A percentile compares a stretch with the other conserved stretches of the same genome.
These are phyloP conservation scores for Alternaria brassicicola DNA, from an alignment of 2,329 filamentous ascomycete species.

Conservation along the genomic window DNA sequence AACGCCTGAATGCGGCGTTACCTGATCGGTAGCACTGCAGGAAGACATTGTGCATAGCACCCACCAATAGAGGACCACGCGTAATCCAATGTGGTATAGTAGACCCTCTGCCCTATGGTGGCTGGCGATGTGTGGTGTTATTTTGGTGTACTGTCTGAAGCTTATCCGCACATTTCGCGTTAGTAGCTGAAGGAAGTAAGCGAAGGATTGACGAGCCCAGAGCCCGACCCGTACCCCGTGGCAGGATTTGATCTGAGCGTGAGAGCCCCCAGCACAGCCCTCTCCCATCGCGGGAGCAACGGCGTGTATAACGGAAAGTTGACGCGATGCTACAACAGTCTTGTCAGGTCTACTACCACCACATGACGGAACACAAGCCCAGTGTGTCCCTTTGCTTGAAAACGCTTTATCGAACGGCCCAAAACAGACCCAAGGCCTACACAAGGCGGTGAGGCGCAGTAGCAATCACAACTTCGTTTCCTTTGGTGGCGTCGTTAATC, in stretches of 20 bases:
- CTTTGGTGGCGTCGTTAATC: constrained; percentile 15
- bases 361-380: not conserved
- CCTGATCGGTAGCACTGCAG: constrained; percentile 8
- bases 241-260: constrained; percentile 18
- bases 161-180: constrained; percentile 20
- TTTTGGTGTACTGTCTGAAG: constrained; percentile 26
- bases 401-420: not conserved
- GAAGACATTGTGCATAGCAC: constrained; percentile 9
- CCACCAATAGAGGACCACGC: constrained; percentile 6
- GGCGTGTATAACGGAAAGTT: constrained; percentile 1
- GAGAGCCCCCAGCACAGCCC: constrained; percentile 18
- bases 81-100: constrained; percentile 14
- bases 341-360: not conserved
- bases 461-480: not conserved
- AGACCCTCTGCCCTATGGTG: constrained; percentile 7
- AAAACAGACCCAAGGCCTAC: not conserved
- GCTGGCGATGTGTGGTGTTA: constrained; percentile 20
- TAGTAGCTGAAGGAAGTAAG: constrained; percentile 20
- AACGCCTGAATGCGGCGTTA: constrained; percentile 18
- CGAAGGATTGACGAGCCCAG: constrained; percentile 20
- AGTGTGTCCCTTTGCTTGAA: not conserved
- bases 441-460: not conserved
- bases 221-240: constrained; percentile 7
- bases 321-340: not conserved
- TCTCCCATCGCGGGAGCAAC: not conserved